Evolutionary conservation across 805 yeast species (phyloP).

Genomic region (Helenozyma rhizophorensis): DNA sequence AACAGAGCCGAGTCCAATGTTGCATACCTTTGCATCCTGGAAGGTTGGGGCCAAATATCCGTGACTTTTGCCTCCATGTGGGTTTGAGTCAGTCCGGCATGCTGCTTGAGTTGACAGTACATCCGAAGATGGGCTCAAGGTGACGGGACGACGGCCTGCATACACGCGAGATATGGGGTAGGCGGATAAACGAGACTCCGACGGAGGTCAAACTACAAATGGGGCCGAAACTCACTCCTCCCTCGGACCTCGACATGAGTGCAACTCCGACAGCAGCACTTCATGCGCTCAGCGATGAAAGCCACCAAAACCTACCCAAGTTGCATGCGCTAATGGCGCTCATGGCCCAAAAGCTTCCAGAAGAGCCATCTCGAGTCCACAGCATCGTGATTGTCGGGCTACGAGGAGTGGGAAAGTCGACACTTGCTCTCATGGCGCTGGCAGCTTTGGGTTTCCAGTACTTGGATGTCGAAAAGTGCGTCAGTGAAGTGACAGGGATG

Average conservation of each 20-base stretch:
- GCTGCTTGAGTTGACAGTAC: too few species aligned
- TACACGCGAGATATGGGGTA: too few species aligned
- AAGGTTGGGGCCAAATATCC: too few species aligned
- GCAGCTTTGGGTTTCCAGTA: slow-evolving; percentile 12
- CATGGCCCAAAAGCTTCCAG: neutral
- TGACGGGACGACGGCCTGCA: too few species aligned
- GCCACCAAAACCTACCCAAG: neutral
- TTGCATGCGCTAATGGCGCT: neutral
- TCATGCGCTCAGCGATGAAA: neutral
- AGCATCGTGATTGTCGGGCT: slow-evolving; percentile 13
- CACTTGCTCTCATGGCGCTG: slow-evolving; percentile 16
- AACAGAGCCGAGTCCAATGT: too few species aligned
- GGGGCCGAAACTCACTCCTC: neutral
- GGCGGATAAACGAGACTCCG: slow-evolving; percentile 1
- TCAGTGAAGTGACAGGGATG: slow-evolving; percentile 9
- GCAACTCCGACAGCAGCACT: neutral
- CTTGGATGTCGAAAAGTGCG: slow-evolving; percentile 14
- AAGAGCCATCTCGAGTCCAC: neutral
- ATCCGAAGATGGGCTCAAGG: too few species aligned
- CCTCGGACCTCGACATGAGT: neutral
- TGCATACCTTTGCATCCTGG: too few species aligned
- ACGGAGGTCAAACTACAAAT: neutral
- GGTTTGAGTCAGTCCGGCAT: too few species aligned
- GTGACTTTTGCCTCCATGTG: too few species aligned
- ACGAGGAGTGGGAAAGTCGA: slow-evolving; percentile 18